Percentiles rank a stretch among this genome's conserved stretches.
phyloP scores from a whole-genome alignment of 2,329 filamentous ascomycete genomes.

The Calonectria henricotiae region DNA sequence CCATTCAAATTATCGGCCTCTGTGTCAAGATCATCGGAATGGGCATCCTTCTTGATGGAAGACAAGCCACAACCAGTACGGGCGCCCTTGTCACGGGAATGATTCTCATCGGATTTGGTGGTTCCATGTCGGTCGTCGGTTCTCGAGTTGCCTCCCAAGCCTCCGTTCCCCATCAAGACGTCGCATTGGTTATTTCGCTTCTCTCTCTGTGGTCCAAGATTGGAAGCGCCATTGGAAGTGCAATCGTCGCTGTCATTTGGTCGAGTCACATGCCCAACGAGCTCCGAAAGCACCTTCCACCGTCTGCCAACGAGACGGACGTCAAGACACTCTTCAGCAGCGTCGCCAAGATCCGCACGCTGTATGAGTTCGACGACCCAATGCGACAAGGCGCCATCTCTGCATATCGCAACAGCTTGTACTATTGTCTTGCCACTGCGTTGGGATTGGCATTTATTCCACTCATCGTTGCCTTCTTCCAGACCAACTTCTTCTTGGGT shows the following conservation, averaged over 20 bases:
- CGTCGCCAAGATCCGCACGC: slow-evolving; percentile 55
- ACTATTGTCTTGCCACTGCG: slow-evolving; percentile 56
- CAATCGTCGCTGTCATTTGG: slow-evolving; percentile 58
- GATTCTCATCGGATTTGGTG: slow-evolving; percentile 57
- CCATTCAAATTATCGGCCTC: slow-evolving; percentile 57
- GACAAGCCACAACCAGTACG: slow-evolving; percentile 51
- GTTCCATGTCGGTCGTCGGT: slow-evolving; percentile 58
- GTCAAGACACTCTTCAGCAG: slow-evolving; percentile 55
- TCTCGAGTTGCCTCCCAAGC: slow-evolving; percentile 59
- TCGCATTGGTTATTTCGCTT: slow-evolving; percentile 56
- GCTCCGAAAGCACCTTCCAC: slow-evolving; percentile 49
- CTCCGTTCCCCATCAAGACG: slow-evolving; percentile 60
- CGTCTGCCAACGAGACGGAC: slow-evolving; percentile 42
- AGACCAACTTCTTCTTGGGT: slow-evolving; percentile 59
- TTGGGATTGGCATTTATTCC: slow-evolving; percentile 56
- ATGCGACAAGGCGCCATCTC: slow-evolving; percentile 55
- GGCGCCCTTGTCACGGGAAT: slow-evolving; percentile 54
- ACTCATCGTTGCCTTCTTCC: slow-evolving; percentile 57
- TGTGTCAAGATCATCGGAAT: slow-evolving; percentile 58
- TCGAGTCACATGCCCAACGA: slow-evolving; percentile 53
- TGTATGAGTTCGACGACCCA: slow-evolving; percentile 55
- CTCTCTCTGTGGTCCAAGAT: slow-evolving; percentile 59
- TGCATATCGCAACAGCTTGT: slow-evolving; percentile 57
- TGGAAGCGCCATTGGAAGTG: slow-evolving; percentile 57
- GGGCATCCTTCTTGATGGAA: slow-evolving; percentile 55